Base-by-base conservation (phyloP, 2,329 filamentous ascomycete species). In the Aspergillus novofumigatus region DNA sequence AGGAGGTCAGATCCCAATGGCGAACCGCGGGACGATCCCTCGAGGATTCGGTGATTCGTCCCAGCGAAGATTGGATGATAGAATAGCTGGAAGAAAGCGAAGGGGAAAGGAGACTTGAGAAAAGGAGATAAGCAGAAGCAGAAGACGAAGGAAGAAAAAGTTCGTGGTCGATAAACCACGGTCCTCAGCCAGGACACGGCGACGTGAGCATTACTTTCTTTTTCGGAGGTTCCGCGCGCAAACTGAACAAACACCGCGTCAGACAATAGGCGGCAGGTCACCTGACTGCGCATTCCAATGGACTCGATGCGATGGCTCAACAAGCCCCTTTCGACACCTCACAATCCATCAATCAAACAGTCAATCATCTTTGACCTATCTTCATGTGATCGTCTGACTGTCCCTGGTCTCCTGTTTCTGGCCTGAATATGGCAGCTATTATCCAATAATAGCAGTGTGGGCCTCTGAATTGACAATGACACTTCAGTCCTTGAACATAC, bases 131-230 rank as follows among this genome's bases (percentile, higher is more conserved):
- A 25, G 49, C 20, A 51, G n/a, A 32, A 49, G 49, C 17, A 17
- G 11, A 50, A 38, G 51, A 35, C 32, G 35, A 50, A 41, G 38
- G 28, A 57, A 49, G 51, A 32, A 35, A 35, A 48, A 29, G 17
- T 28, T 28, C 26, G 48, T 21, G 42, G 21, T 23, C 20, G 21
- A 45, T 23, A 45, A 44, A 45, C 42, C 42, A 45, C 21, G 42
- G 42, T 45, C 44, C 44, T 25, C 21, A 3, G 9, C 11, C 21
- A 47, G 49, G 51, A 38, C 35, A 44, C 14, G 54, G 44, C 53
- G 51, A 54, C 56, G 56, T 56, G 59, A 59, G 51, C 53, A 62
- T 61, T 52, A 57, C 57, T 59, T 59, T 59, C 53, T 58, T 47
- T 49, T 52, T 55, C 29, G 52, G 51, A 32, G 52, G 48, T 53